These are phyloP conservation scores for Pythium brassicae DNA, from an alignment of 352 stramenopile species.

Conservation along the genomic window DNA sequence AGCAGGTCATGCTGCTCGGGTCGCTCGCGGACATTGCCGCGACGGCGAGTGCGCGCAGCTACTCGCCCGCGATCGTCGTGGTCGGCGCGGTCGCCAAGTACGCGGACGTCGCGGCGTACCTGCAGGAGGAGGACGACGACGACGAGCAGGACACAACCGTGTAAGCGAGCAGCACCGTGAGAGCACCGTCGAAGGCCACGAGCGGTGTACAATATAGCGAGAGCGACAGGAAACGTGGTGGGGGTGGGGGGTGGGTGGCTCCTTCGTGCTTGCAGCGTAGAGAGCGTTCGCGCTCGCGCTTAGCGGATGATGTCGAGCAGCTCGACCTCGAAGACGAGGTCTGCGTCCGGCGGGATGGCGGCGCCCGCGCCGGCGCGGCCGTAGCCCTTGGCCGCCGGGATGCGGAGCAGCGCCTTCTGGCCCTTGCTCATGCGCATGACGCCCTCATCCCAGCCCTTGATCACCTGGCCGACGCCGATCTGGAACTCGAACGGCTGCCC, in stretches of 20 bases:
- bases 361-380: conserved; percentile 74
- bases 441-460: conserved; percentile 94
- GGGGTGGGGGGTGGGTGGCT: too few relatives aligned
- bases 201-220: not conserved
- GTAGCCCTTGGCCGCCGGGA: conserved; percentile 93
- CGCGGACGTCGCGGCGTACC: conserved; percentile 43
- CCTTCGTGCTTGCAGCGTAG: not conserved
- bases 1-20: conserved; percentile 47
- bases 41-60: conserved; percentile 44
- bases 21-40: conserved; percentile 45
- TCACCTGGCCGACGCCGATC: conserved; percentile 85
- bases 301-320: conserved; percentile 71
- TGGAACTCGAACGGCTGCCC: conserved; percentile 78
- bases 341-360: conserved; percentile 89
- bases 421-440: conserved; percentile 95
- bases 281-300: not conserved
- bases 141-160: conserved; percentile 17
- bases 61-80: conserved; percentile 71
- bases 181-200: not conserved
- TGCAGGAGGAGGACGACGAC: conserved; percentile 25
- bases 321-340: conserved; percentile 94
- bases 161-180: not conserved
- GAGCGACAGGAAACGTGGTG: not conserved
- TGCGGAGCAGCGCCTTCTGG: conserved; percentile 89
- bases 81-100: conserved; percentile 60